phyloP scores from a whole-genome alignment of 1,284 basidiomycete species.

The Cutaneotrichosporon cutaneum region DNA sequence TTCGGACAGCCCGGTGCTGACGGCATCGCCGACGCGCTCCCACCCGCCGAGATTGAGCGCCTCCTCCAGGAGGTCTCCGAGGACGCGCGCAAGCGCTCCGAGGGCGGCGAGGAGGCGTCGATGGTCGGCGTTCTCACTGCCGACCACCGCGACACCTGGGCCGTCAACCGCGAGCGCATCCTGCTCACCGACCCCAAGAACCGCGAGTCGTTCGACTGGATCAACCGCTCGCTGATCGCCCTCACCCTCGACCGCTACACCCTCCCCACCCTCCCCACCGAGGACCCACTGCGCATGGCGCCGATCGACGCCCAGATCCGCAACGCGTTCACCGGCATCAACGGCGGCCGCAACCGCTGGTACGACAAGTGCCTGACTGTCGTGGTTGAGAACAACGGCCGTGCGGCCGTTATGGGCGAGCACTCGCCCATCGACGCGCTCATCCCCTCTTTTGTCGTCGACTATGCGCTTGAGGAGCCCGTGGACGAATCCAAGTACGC shows the following conservation, averaged over 20 bases:
- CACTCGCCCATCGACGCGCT: slow-evolving; percentile 91
- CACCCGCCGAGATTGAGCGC: slow-evolving; percentile 63
- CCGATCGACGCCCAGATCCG: slow-evolving; percentile 75
- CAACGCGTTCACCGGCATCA: slow-evolving; percentile 67
- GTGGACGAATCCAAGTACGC: slow-evolving; percentile 58
- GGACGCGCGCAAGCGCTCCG: slow-evolving; percentile 64
- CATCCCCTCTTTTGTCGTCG: slow-evolving; percentile 84
- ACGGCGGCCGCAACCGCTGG: slow-evolving; percentile 78
- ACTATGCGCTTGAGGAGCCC: slow-evolving; percentile 72
- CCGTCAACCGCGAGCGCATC: slow-evolving; percentile 70
- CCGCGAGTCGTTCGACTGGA: slow-evolving; percentile 60
- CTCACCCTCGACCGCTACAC: slow-evolving; percentile 61
- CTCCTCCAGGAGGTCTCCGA: slow-evolving; percentile 65
- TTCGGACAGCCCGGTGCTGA: slow-evolving; percentile 54
- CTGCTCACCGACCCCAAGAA: slow-evolving; percentile 68
- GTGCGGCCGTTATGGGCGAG: slow-evolving; percentile 86
- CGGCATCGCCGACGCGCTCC: slow-evolving; percentile 45
- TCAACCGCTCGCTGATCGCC: slow-evolving; percentile 74
- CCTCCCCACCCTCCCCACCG: slow-evolving; percentile 48
- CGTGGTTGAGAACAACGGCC: slow-evolving; percentile 79
- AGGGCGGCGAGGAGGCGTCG: slow-evolving; percentile 60
- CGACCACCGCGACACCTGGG: slow-evolving; percentile 81
- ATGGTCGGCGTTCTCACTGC: slow-evolving; percentile 73
- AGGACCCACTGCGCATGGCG: slow-evolving; percentile 56
- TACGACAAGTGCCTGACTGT: slow-evolving; percentile 87